Evolutionary conservation across 768 basidiomycete species (phyloP).

Genomic region (Leucosporidium scottii): DNA sequence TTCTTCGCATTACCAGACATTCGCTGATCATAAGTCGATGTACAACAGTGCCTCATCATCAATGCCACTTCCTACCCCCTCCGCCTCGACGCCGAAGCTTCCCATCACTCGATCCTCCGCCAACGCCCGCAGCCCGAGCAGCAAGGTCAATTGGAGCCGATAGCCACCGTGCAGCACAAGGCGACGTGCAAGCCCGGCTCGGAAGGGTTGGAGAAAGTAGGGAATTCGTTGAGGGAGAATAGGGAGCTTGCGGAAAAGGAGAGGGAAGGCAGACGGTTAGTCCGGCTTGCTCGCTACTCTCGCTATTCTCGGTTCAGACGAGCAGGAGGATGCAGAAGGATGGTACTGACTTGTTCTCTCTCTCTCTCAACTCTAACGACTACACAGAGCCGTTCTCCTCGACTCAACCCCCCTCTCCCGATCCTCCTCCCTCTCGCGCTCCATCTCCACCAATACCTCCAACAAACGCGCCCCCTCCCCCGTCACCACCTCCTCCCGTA

Average conservation of each 20-base stretch:
- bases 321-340: neutral
- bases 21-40: neutral
- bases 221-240: conserved; percentile 3
- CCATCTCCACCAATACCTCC: neutral
- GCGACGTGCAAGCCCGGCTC: neutral
- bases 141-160: conserved; percentile 8
- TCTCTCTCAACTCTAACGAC: neutral
- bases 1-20: no score
- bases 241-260: conserved; percentile 21
- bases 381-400: conserved; percentile 23
- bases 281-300: neutral
- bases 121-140: conserved; percentile 5
- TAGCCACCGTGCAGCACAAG: conserved; percentile 16
- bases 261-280: conserved; percentile 19
- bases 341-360: neutral
- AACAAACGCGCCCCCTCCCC: conserved; percentile 6
- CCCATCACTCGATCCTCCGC: neutral
- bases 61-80: conserved; percentile 13
- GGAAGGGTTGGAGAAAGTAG: conserved; percentile 5
- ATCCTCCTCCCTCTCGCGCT: conserved; percentile 11
- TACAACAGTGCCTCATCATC: conserved; percentile 14
- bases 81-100: conserved; percentile 18
- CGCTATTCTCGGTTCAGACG: neutral
- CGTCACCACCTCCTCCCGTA: conserved; percentile 4
- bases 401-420: conserved; percentile 5